phyloP scores from a whole-genome alignment of 805 yeast species.

The Cyberlindnera bimundalis region DNA sequence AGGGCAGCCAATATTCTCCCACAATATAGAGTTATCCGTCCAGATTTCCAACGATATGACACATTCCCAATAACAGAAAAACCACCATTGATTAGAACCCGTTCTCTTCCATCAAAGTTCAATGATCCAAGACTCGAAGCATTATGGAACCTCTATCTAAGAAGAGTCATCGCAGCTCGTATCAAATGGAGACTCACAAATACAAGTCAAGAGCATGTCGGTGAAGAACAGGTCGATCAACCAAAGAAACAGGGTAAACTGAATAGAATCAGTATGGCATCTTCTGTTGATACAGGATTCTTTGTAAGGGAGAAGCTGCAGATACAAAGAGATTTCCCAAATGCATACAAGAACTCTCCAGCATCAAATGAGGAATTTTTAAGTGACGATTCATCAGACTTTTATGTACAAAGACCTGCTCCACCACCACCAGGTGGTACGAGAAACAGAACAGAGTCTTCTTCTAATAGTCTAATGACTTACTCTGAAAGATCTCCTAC shows the following conservation, averaged over 20 bases:
- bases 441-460: background rate
- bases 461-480: background rate
- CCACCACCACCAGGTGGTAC: background rate
- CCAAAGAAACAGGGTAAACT: background rate
- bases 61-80: constrained; percentile 13
- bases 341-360: constrained; percentile 11
- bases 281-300: constrained; percentile 26
- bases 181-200: constrained; percentile 30
- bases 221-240: constrained; percentile 7
- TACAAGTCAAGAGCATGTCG: constrained; percentile 8
- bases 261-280: constrained; percentile 14
- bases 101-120: constrained; percentile 22
- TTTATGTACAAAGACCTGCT: background rate
- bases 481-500: background rate
- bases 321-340: constrained; percentile 4
- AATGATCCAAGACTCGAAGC: constrained; percentile 17
- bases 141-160: constrained; percentile 34
- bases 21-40: constrained; percentile 14
- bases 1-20: constrained; percentile 4
- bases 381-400: background rate
- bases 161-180: constrained; percentile 31
- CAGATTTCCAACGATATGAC: constrained; percentile 15
- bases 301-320: constrained; percentile 16
- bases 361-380: background rate
- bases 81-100: constrained; percentile 15